phyloP scores from a whole-genome alignment of 1,284 basidiomycete genomes.

The Golubevia sp. region DNA sequence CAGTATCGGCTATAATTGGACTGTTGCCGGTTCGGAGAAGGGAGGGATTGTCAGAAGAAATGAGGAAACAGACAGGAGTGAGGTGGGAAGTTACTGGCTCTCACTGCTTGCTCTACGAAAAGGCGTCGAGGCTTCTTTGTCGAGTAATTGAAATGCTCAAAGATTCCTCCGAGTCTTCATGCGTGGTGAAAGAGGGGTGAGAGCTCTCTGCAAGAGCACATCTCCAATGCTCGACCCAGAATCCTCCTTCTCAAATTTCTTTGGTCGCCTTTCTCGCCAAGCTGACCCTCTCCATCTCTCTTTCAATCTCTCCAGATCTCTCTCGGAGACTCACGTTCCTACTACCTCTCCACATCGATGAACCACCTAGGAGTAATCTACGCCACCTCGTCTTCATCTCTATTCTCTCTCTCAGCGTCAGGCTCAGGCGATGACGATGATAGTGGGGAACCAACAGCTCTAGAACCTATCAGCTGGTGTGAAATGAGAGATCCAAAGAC shows the following conservation, averaged over 20 bases:
- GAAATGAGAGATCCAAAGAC: constrained; percentile 87
- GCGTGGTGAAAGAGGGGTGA: too few species aligned
- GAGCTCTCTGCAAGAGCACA: too few species aligned
- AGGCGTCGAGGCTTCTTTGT: too few species aligned
- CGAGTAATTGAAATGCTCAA: too few species aligned
- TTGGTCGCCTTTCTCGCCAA: background rate
- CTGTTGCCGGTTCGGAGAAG: too few species aligned
- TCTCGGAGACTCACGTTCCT: constrained; percentile 65
- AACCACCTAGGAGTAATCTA: constrained; percentile 83
- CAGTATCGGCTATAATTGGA: too few species aligned
- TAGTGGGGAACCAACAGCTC: constrained; percentile 11
- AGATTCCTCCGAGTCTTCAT: too few species aligned
- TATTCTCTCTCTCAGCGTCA: background rate
- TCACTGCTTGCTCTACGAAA: too few species aligned
- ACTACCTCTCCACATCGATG: constrained; percentile 90
- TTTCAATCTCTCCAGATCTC: constrained; percentile 44
- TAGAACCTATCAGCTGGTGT: constrained; percentile 74
- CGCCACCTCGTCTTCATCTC: constrained; percentile 38
- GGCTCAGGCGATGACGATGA: constrained; percentile 19
- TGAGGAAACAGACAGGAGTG: too few species aligned
- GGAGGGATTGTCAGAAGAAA: too few species aligned
- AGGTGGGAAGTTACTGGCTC: too few species aligned
- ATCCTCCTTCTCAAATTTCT: background rate
- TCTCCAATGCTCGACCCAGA: too few species aligned
- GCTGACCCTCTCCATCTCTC: background rate